These are phyloP conservation scores for Hagleromyces aurorensis DNA, from an alignment of 805 yeast species.

Conservation along the genomic window DNA sequence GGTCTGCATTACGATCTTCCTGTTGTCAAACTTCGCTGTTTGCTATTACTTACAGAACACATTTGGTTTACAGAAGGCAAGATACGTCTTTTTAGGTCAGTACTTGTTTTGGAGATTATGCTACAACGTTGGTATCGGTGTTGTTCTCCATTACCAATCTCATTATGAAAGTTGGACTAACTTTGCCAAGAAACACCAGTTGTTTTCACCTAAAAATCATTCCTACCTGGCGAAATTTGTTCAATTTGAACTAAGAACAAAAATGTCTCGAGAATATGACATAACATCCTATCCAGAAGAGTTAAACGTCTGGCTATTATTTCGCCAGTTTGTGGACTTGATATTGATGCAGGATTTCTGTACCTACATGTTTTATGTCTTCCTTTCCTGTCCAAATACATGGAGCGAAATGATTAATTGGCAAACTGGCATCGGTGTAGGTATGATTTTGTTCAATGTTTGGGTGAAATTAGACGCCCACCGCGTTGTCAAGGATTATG, in stretches of 20 bases:
- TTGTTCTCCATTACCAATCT: slow-evolving; percentile 57
- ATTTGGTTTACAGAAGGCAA: slow-evolving; percentile 16
- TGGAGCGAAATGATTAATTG: slow-evolving; percentile 41
- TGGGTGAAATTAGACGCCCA: slow-evolving; percentile 88
- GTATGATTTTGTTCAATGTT: slow-evolving; percentile 60
- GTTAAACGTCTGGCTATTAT: slow-evolving; percentile 75
- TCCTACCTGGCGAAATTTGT: slow-evolving; percentile 34
- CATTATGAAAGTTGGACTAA: slow-evolving; percentile 45
- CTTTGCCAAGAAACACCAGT: slow-evolving; percentile 38
- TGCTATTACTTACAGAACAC: slow-evolving; percentile 25
- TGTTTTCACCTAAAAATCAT: slow-evolving; percentile 35
- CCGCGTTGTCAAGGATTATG: slow-evolving; percentile 79
- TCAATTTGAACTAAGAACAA: slow-evolving; percentile 39
- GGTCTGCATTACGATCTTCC: slow-evolving; percentile 42
- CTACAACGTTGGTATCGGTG: slow-evolving; percentile 78
- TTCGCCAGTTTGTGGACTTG: slow-evolving; percentile 71
- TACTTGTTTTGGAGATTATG: slow-evolving; percentile 69
- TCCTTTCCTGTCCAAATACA: slow-evolving; percentile 34
- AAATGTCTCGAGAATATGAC: slow-evolving; percentile 33
- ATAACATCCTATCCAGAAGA: slow-evolving; percentile 52
- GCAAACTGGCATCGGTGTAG: slow-evolving; percentile 51
- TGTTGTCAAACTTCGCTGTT: slow-evolving; percentile 31
- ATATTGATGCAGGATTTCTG: slow-evolving; percentile 80
- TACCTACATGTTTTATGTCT: slow-evolving; percentile 59
- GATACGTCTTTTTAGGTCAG: slow-evolving; percentile 40